These are phyloP conservation scores for Pleurotus djamor DNA, from an alignment of 768 basidiomycete species.

Conservation along the genomic window DNA sequence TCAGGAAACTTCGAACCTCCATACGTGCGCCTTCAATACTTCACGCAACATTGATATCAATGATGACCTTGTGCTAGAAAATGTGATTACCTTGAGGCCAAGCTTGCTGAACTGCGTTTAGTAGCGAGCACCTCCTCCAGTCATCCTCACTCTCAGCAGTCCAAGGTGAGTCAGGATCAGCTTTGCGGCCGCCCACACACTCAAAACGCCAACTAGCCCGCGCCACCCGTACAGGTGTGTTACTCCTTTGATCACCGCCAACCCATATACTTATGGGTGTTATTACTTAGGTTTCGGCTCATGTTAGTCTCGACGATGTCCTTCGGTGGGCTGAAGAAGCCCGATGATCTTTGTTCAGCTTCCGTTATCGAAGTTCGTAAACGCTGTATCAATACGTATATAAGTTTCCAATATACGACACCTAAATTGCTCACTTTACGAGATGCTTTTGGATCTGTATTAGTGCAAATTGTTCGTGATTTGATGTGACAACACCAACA, in stretches of 20 bases:
- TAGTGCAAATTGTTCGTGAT: too few species aligned
- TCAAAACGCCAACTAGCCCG: too few species aligned
- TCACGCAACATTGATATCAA: not conserved
- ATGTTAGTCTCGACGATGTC: slow-evolving; percentile 15
- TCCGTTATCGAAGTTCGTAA: not conserved
- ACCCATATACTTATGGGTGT: not conserved
- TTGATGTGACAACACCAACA: not conserved
- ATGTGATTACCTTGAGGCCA: slow-evolving; percentile 69
- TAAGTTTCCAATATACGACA: not conserved
- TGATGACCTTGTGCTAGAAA: slow-evolving; percentile 37
- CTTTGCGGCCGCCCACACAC: too few species aligned
- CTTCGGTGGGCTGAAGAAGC: slow-evolving; percentile 25
- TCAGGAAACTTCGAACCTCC: slow-evolving; percentile 69
- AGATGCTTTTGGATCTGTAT: too few species aligned
- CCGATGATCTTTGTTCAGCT: slow-evolving; percentile 7
- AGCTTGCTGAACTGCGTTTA: slow-evolving; percentile 53
- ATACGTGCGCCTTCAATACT: slow-evolving; percentile 47
- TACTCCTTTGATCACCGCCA: not conserved
- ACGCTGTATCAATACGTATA: not conserved
- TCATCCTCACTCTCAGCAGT: not conserved
- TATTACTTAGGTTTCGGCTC: too few species aligned
- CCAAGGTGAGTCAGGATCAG: too few species aligned
- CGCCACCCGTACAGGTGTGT: not conserved
- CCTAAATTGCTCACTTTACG: too few species aligned
- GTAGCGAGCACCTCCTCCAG: slow-evolving; percentile 18